phyloP scores from a whole-genome alignment of 108 stramenopile species.

The Pseudonitzschia delicatissima region DNA sequence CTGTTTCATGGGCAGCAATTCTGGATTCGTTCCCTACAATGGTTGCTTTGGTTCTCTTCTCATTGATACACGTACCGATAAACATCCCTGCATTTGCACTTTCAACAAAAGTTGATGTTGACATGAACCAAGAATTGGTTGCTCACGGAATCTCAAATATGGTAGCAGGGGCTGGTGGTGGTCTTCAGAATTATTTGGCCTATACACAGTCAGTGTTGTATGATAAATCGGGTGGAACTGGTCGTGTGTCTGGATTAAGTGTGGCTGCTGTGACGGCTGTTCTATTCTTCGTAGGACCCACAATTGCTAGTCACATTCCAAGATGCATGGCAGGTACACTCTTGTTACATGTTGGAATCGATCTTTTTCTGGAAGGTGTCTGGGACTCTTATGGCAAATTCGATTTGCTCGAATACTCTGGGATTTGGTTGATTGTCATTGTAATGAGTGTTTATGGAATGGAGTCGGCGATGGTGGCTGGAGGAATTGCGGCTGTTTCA shows the following conservation, averaged over 20 bases:
- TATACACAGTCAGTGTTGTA: slow-evolving; percentile 69
- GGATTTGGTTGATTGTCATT: slow-evolving; percentile 62
- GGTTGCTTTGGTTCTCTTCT: slow-evolving; percentile 59
- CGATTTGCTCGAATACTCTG: slow-evolving; percentile 54
- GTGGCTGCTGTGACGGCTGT: slow-evolving; percentile 37
- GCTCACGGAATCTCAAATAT: slow-evolving; percentile 79
- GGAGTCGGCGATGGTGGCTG: slow-evolving; percentile 65
- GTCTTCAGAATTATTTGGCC: slow-evolving; percentile 76
- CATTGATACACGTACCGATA: slow-evolving; percentile 56
- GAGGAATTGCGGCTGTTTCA: slow-evolving; percentile 52
- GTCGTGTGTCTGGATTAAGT: slow-evolving; percentile 41
- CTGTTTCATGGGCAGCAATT: slow-evolving; percentile 61
- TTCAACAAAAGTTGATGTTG: slow-evolving; percentile 59
- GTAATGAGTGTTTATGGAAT: slow-evolving; percentile 73
- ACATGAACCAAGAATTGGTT: slow-evolving; percentile 78
- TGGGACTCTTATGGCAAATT: slow-evolving; percentile 58
- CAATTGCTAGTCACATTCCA: slow-evolving; percentile 62
- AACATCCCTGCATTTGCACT: slow-evolving; percentile 85
- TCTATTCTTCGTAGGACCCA: slow-evolving; percentile 70
- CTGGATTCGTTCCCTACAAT: slow-evolving; percentile 55
- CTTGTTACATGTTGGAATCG: slow-evolving; percentile 78
- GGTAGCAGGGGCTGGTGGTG: slow-evolving; percentile 58
- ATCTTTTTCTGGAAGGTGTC: slow-evolving; percentile 78
- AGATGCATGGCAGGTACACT: slow-evolving; percentile 86
- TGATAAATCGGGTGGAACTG: slow-evolving; percentile 70